Base-by-base conservation (phyloP, 2,329 filamentous ascomycete genomes). In the Xylariaceae sp. region DNA sequence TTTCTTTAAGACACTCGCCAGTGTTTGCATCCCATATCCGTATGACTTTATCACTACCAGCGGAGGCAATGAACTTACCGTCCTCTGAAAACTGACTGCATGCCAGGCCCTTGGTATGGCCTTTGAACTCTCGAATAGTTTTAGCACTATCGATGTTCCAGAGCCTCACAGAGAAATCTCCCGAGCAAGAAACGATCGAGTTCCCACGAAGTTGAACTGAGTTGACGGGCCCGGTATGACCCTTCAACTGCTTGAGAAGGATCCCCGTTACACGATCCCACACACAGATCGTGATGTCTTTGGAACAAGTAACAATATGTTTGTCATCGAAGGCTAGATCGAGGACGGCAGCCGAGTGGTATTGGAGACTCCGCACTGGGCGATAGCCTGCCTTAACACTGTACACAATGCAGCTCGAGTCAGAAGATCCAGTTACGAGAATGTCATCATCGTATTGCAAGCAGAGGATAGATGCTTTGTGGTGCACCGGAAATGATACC, bases 31-130 rank as follows among this genome's bases (percentile, higher is more conserved):
- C 90, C 81, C 95, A 99, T 65, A 97, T 89, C 66, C 95, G 94
- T 54, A 97, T 96, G 43, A 90, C 83, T 68, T 92, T 87, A 71
- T 97, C 94, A 64, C 96, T 99, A 41, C 94, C 94, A 10, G 94
- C 94, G 15, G 90, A 94, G 42, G 95, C 87, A 42, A 99, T 90
- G 57, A 88, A 94, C 46, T 88, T 85, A n/a, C 90, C 90, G 65
- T 99, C 92, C 60, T 96, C 90, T 38, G 87, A 92, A 69, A 97
- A 96, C 67, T 99, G 94, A 47, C 94, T 90, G 68, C 94, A 96
- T 3, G 94, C 94, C 31, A 99, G 81, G 7, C 94, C 94, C 65
- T 95, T 91, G 67, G 90, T 94, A 68, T 95, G 90, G 48, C 89
- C 90, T 6, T 80, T 75, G 65, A 99, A 95, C 68, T 96, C 90